A percentile compares a stretch with the other conserved stretches of the same genome.
Evolutionary conservation across 176 grass and related monocot species (phyloP).

Genomic region (Musa acuminata): DNA sequence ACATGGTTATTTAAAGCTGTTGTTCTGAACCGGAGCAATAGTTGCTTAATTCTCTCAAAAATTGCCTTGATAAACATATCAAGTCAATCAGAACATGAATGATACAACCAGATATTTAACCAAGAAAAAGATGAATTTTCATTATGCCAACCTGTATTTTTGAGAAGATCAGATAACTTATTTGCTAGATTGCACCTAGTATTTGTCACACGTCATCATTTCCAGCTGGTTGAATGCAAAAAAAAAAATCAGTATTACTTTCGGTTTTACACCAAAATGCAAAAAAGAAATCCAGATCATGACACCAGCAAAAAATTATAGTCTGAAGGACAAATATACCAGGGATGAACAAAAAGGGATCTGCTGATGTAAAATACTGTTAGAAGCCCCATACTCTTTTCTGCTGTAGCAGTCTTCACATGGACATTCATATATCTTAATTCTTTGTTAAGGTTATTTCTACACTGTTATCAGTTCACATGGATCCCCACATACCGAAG

Average conservation of each 20-base stretch:
- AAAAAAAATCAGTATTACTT: neutral
- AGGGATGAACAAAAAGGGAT: no score
- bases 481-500: no score
- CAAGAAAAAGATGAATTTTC: neutral
- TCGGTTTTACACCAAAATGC: no score
- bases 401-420: no score
- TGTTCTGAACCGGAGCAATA: neutral
- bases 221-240: constrained; percentile 12
- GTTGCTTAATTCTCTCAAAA: neutral
- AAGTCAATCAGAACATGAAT: neutral
- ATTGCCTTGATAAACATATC: neutral
- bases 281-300: no score
- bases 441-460: no score
- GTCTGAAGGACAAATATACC: no score
- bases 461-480: no score
- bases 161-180: neutral
- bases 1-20: neutral
- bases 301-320: no score
- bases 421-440: no score
- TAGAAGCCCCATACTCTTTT: no score
- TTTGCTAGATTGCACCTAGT: constrained; percentile 14
- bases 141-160: constrained; percentile 7
- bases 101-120: neutral
- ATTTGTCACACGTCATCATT: constrained; percentile 18
- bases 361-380: no score